phyloP scores from a whole-genome alignment of 192 early-diverging fungal species.

The Coemansia sp. region DNA sequence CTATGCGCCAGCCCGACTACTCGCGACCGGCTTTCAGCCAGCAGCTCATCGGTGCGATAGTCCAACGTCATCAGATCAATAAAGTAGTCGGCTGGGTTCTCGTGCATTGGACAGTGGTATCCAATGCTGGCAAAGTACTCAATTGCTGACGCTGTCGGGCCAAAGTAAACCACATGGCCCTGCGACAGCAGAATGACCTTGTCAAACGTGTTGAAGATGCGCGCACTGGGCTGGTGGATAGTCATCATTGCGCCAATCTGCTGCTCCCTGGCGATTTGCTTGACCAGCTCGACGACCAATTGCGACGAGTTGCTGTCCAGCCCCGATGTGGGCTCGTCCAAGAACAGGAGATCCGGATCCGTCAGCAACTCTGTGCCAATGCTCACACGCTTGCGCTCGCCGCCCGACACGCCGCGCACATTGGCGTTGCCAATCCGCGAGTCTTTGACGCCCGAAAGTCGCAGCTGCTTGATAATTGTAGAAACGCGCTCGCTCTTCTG shows the following conservation, averaged over 20 bases:
- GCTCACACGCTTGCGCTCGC: conserved; percentile 55
- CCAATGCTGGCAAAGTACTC: conserved; percentile 53
- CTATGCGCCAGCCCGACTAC: conserved; percentile 33
- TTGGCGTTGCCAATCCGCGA: conserved; percentile 52
- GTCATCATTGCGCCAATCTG: conserved; percentile 76
- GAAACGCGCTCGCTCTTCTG: conserved; percentile 62
- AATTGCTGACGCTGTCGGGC: conserved; percentile 39
- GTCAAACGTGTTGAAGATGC: conserved; percentile 82
- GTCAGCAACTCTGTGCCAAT: conserved; percentile 52
- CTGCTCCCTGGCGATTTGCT: conserved; percentile 52
- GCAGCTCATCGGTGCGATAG: conserved; percentile 31
- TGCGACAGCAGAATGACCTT: conserved; percentile 68
- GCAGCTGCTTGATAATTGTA: conserved; percentile 60
- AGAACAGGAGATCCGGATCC: conserved; percentile 55
- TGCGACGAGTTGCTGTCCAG: conserved; percentile 69
- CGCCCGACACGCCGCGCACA: conserved; percentile 53
- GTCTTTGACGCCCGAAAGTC: conserved; percentile 58
- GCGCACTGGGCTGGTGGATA: conserved; percentile 87
- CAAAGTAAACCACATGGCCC: conserved; percentile 64
- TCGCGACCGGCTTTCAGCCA: conserved; percentile 32
- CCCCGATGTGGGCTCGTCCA: conserved; percentile 62
- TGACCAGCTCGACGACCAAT: conserved; percentile 60
- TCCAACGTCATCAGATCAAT: conserved; percentile 61
- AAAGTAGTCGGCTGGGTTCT: conserved; percentile 73
- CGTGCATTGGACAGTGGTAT: conserved; percentile 61